Base-by-base conservation (phyloP, 495 filamentous ascomycete genomes). In the Xylaria nigripes region DNA sequence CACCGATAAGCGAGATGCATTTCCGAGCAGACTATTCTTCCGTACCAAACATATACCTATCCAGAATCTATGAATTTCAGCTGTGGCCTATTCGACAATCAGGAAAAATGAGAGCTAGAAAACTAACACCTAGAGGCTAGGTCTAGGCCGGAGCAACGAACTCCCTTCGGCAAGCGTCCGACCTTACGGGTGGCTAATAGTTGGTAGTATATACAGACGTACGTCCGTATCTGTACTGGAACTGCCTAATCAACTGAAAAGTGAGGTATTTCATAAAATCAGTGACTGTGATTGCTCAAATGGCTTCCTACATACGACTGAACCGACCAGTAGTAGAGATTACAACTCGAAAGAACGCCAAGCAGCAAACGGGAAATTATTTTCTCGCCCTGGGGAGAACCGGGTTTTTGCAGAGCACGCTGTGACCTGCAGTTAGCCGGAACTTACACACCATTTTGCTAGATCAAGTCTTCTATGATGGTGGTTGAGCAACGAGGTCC, bases 341-440 rank as follows among this genome's bases (percentile, higher is more conserved):
- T 9, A 7, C 6, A 40, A 34, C 54, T 25, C 15, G 32, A 15
- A 36, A 38, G 41, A 48, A 30, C 48, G 57, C 42, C 55, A 25
- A 47, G 32, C 24, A 56, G 48, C 48, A 59, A 61, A 58, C 61
- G 61, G 64, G 57, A 61, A 53, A 53, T 61, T 62, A 57, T 59
- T 55, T 36, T 58, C 60, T 57, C 48, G 1, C 36, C 4, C 15
- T n/a, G 36, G 59, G 54, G 24, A 49, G 45, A 45, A n/a, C 24
- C 61, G 64, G 64, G 21, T 58, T 56, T 50, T 46, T 60, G 59
- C 64, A 66, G 58, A 54, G 58, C 59, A 61, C 59, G 57, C 64
- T 64, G 61, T 63, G 58, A 66, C 59, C 63, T 66, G 64, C 57
- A 55, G 38, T 38, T 41, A 55, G 42, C 53, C 53, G 53, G 38